A percentile compares a stretch with the other conserved stretches of the same genome.
Evolutionary conservation across 2,329 filamentous ascomycete genomes (phyloP).

Genomic region (Colletotrichum liriopes): DNA sequence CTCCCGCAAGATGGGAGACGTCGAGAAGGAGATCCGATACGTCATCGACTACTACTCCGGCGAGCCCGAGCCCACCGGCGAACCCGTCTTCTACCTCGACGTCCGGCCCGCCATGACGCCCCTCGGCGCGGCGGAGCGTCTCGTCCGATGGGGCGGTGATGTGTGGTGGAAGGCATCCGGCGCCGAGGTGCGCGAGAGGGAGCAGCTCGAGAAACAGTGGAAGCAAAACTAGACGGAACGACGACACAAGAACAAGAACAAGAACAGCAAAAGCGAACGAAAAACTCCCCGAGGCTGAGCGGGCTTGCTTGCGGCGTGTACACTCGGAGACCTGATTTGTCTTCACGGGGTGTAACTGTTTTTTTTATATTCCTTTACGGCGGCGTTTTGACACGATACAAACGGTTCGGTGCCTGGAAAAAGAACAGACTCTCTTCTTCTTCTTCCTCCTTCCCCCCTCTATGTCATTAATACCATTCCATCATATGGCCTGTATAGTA

Average conservation of each 20-base stretch:
- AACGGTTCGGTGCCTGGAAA: slow-evolving; percentile 10
- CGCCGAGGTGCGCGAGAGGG: slow-evolving; percentile 71
- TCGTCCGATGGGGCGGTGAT: slow-evolving; percentile 92
- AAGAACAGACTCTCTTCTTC: slow-evolving; percentile 14
- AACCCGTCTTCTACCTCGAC: slow-evolving; percentile 96
- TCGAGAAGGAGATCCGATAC: slow-evolving; percentile 86
- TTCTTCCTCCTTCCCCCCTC: slow-evolving; percentile 20
- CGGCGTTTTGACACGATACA: slow-evolving; percentile 36
- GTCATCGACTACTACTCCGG: slow-evolving; percentile 97
- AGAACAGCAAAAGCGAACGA: neutral
- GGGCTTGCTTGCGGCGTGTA: slow-evolving; percentile 20
- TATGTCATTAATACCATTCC: slow-evolving; percentile 21
- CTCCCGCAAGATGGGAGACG: slow-evolving; percentile 77
- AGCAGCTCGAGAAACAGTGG: slow-evolving; percentile 27
- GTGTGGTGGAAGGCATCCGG: slow-evolving; percentile 94
- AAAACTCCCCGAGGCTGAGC: neutral
- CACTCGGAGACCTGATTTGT: neutral
- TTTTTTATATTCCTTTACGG: neutral
- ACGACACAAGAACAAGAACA: neutral
- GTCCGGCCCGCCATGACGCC: slow-evolving; percentile 92
- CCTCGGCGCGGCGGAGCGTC: slow-evolving; percentile 83
- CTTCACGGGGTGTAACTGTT: neutral
- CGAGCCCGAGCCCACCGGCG: slow-evolving; percentile 84
- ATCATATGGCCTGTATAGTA: slow-evolving; percentile 31
- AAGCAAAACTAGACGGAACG: slow-evolving; percentile 1